phyloP scores from a whole-genome alignment of 2,329 filamentous ascomycete genomes.

The Alternaria viburni region DNA sequence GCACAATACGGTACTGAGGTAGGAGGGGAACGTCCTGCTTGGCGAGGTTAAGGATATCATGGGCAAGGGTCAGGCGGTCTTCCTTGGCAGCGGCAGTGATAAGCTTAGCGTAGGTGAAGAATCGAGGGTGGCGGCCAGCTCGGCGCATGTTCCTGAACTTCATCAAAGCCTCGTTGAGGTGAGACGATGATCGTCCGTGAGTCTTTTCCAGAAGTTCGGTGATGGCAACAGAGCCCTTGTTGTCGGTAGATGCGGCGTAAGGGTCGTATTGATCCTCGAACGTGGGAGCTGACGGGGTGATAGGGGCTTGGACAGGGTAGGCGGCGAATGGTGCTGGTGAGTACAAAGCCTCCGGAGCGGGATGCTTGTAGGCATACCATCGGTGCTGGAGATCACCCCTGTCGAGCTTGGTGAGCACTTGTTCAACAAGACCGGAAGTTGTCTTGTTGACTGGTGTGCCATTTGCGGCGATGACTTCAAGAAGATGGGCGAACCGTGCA shows the following conservation, averaged over 20 bases:
- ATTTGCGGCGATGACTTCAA: constrained; percentile 63
- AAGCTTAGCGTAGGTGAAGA: constrained; percentile 96
- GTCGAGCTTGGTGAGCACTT: constrained; percentile 62
- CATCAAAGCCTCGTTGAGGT: constrained; percentile 78
- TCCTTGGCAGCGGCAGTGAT: constrained; percentile 89
- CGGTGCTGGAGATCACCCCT: constrained; percentile 56
- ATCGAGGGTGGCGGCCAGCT: constrained; percentile 86
- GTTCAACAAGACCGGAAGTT: constrained; percentile 64
- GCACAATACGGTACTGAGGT: constrained; percentile 82
- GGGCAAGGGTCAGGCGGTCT: constrained; percentile 78
- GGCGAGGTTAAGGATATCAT: constrained; percentile 89
- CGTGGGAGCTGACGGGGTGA: constrained; percentile 63
- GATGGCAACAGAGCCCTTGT: constrained; percentile 89
- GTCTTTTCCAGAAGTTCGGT: constrained; percentile 86
- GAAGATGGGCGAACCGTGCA: constrained; percentile 66
- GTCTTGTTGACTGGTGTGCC: constrained; percentile 61
- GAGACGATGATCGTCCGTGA: constrained; percentile 73
- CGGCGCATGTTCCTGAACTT: constrained; percentile 94
- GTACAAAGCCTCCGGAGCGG: constrained; percentile 50
- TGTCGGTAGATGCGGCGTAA: constrained; percentile 87
- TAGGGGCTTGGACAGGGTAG: constrained; percentile 55
- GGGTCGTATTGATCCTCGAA: constrained; percentile 89
- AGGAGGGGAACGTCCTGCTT: constrained; percentile 86
- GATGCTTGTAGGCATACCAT: constrained; percentile 65
- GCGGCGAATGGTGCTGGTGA: constrained; percentile 60